These are phyloP conservation scores for Termitomyces sp. DNA, from an alignment of 768 basidiomycete species.

Conservation along the genomic window DNA sequence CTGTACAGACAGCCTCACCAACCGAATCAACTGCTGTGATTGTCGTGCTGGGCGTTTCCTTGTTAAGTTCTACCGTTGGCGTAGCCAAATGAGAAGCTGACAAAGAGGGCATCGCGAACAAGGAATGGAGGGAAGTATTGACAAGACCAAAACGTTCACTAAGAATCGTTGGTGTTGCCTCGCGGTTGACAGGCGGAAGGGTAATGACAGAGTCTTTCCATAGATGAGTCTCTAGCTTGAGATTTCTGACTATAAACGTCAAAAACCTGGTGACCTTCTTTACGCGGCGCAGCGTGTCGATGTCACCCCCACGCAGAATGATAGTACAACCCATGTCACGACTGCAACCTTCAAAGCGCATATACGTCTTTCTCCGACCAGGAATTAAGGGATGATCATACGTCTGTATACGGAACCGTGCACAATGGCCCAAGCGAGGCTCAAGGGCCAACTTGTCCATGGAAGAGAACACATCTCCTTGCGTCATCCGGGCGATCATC, in stretches of 20 bases:
- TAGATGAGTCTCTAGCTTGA: slow-evolving; percentile 91
- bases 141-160: slow-evolving; percentile 16
- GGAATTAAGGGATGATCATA: slow-evolving; percentile 93
- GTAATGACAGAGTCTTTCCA: slow-evolving; percentile 88
- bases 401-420: slow-evolving; percentile 82
- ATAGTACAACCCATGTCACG: slow-evolving; percentile 94
- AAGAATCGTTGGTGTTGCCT: slow-evolving; percentile 52
- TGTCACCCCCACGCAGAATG: slow-evolving; percentile 81
- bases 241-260: slow-evolving; percentile 85
- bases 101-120: slow-evolving; percentile 22
- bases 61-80: slow-evolving; percentile 14
- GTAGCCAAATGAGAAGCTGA: slow-evolving; percentile 25
- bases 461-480: slow-evolving; percentile 91
- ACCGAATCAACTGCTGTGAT: slow-evolving; percentile 24
- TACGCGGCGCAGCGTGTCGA: slow-evolving; percentile 73
- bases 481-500: slow-evolving; percentile 89
- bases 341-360: slow-evolving; percentile 97
- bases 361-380: slow-evolving; percentile 90
- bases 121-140: slow-evolving; percentile 17
- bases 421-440: slow-evolving; percentile 85
- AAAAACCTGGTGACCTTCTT: slow-evolving; percentile 93
- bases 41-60: slow-evolving; percentile 14
- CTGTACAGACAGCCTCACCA: slow-evolving; percentile 54
- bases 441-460: slow-evolving; percentile 92
- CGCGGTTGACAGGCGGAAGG: slow-evolving; percentile 56